Evolutionary conservation across 148 eudicot species (phyloP).

Genomic region (Polygonum aviculare): DNA sequence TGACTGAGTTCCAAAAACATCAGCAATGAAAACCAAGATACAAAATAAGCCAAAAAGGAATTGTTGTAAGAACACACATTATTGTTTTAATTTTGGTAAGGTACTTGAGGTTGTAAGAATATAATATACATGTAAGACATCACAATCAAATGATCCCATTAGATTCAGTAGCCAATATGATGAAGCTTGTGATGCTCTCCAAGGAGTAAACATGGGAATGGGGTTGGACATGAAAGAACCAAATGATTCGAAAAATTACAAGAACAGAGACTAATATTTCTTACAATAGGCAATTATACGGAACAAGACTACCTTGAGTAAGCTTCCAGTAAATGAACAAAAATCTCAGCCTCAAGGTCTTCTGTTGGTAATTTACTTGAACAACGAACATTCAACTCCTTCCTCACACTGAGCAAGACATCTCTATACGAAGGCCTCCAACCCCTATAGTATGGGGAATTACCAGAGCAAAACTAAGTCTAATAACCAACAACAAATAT

Average conservation of each 20-base stretch:
- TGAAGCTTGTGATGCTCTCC: neutral
- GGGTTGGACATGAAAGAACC: too few species aligned
- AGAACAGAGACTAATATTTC: neutral
- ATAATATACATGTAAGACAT: neutral
- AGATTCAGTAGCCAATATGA: neutral
- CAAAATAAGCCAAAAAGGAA: neutral
- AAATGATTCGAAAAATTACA: neutral
- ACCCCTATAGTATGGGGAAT: constrained; percentile 43
- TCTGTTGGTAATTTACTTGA: constrained; percentile 68
- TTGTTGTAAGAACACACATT: neutral
- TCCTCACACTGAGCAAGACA: constrained; percentile 73
- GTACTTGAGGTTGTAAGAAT: neutral
- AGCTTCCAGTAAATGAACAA: constrained; percentile 65
- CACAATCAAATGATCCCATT: neutral
- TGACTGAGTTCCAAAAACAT: constrained; percentile 37
- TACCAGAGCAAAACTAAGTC: neutral
- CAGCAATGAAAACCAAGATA: neutral
- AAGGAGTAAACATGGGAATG: neutral
- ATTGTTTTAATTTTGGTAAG: neutral
- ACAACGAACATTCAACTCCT: constrained; percentile 64
- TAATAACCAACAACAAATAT: neutral
- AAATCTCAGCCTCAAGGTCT: constrained; percentile 85
- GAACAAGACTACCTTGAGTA: constrained; percentile 50
- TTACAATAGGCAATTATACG: neutral
- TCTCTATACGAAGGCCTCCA: constrained; percentile 93